phyloP scores from a whole-genome alignment of 805 yeast genomes.

The Wickerhamiella siamensis region DNA sequence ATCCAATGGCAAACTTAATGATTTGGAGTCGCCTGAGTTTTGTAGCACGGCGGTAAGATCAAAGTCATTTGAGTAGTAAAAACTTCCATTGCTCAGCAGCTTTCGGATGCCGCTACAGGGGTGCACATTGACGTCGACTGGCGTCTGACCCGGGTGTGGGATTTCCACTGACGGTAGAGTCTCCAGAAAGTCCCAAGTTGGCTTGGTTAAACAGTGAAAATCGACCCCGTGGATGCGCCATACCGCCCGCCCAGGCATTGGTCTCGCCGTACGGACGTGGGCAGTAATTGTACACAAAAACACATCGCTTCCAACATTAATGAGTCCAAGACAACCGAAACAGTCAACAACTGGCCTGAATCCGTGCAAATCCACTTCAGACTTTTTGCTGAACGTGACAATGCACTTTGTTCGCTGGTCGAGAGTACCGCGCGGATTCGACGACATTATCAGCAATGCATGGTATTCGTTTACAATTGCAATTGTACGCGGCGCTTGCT shows the following conservation, averaged over 20 bases:
- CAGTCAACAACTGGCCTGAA: conserved; percentile 30
- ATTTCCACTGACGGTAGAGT: conserved; percentile 32
- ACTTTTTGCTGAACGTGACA: conserved; percentile 34
- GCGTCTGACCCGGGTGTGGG: background rate
- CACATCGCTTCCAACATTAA: conserved; percentile 49
- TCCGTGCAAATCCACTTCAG: conserved; percentile 26
- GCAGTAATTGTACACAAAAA: conserved; percentile 73
- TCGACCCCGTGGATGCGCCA: conserved; percentile 75
- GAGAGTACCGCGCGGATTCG: conserved; percentile 5
- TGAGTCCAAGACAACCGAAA: conserved; percentile 57
- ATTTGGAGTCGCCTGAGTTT: conserved; percentile 27
- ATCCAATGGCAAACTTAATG: conserved; percentile 36
- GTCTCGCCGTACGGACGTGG: conserved; percentile 63
- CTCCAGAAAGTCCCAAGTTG: conserved; percentile 68
- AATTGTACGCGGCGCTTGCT: conserved; percentile 52
- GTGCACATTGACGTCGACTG: conserved; percentile 27
- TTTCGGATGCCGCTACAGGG: conserved; percentile 75
- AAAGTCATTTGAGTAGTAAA: conserved; percentile 82
- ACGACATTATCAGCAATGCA: conserved; percentile 38
- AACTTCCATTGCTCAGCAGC: conserved; percentile 72
- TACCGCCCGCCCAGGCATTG: conserved; percentile 65
- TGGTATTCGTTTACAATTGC: conserved; percentile 45
- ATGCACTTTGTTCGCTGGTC: conserved; percentile 19
- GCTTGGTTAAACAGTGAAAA: conserved; percentile 57
- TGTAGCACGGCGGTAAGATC: conserved; percentile 84